Conservation (phyloP, 495 filamentous ascomycete genomes). For the Mycothermus thermophilus region DNA sequence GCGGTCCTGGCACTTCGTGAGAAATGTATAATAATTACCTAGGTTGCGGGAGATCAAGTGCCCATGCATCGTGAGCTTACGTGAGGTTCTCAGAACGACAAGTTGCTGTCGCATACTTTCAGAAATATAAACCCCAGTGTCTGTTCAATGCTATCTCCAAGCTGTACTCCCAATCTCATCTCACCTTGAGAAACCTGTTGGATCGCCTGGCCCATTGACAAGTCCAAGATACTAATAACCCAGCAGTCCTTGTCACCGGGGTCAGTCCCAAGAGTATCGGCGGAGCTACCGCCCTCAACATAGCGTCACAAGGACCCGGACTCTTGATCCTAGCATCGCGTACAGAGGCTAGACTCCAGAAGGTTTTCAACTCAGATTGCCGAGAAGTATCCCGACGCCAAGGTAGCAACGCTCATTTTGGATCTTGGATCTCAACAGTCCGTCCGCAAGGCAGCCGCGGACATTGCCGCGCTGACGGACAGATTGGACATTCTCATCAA, state of each 20-base stretch:
- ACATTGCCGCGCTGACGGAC: constrained; percentile 25
- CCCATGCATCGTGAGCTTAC: too few relatives aligned
- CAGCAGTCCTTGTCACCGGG: constrained; percentile 36
- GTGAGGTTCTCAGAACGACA: too few relatives aligned
- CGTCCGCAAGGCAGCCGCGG: constrained; percentile 29
- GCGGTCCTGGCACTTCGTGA: too few relatives aligned
- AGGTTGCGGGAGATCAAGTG: too few relatives aligned
- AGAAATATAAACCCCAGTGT: too few relatives aligned
- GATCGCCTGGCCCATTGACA: too few relatives aligned
- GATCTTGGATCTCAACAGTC: constrained; percentile 35
- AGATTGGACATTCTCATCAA: constrained; percentile 42
- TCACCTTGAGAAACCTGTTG: too few relatives aligned
- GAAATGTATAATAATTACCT: too few relatives aligned
- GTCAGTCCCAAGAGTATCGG: constrained; percentile 41
- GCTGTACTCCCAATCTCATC: too few relatives aligned
- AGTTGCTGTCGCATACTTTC: too few relatives aligned
- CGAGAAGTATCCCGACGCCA: constrained; percentile 18
- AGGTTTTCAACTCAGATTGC: constrained; percentile 30
- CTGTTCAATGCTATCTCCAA: too few relatives aligned
- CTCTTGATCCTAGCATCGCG: constrained; percentile 43
- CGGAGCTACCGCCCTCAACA: constrained; percentile 35
- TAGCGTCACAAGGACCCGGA: constrained; percentile 38
- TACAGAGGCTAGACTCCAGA: constrained; percentile 34
- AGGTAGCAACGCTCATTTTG: constrained; percentile 27
- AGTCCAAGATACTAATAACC: too few relatives aligned